Evolutionary conservation across 116 monocot species (phyloP), one percentile per base, ranked within the genome.

Genomic region (Papilionanthe hybrid): DNA sequence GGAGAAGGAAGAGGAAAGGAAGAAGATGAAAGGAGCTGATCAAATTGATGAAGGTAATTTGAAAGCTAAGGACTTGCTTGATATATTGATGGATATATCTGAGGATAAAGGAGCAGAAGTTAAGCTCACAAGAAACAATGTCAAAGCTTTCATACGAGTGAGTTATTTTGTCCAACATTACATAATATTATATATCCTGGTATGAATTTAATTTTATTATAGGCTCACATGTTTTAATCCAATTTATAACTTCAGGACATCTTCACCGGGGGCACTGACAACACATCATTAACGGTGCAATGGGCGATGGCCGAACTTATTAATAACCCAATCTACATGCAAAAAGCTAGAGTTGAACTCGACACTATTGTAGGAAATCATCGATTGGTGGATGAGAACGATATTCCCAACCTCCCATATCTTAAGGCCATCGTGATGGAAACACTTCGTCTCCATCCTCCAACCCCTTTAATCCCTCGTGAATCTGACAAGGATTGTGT

Each of bases 291-390:
- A 8, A 89, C 82, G 17, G 77, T 84, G 15, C 84, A 86, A 55
- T 89, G 89, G 89, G 84, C 84, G 18, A 48, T 89, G 48, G 80
- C 89, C 0, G 86, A 86, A 72, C 79, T 89, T 23, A 79, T 89
- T 60, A 86, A 82, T 72, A 75, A 86, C 32, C 84, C 89, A 5
- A 11, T 8, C 23, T 29, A 79, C 11, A 79, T 89, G 2, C 37
- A 65, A 11, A 86, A 80, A 44, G 84, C 79, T 0, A 55, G 23
- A 55, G 81, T 67, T 1, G 89, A 90, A 78, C 79, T 90, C 28
- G 82, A 90, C 68, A 1, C 80, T 10, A 72, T 87, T 28, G 67
- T 84, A n/a, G 87, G 89, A 23, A 79, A 68, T 25, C 44, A 30
- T 28, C 57, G 87, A 53, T 67, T 90, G 2, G 87, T 90, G 17